Evolutionary conservation across 179 eudicot genomes (phyloP), one percentile per base, ranked within the genome.

Genomic region (Silene vulgaris): DNA sequence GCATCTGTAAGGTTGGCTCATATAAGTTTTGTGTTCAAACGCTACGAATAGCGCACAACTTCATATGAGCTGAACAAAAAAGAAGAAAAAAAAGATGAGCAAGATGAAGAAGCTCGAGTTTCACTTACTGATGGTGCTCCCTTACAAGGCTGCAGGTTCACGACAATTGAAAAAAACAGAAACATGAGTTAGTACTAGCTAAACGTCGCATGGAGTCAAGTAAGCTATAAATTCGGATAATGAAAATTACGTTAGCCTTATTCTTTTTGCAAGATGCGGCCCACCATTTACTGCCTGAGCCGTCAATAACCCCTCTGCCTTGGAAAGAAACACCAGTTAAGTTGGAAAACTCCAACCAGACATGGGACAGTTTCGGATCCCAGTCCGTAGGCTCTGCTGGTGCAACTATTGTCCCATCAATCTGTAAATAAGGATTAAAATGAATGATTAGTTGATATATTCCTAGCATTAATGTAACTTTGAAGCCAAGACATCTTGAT

Each of bases 271-370:
- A 93, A 75, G 98, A 91, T 43, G 95, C 97, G 23, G 88, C 96
- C 98, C 98, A 93, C 98, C 98, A 93, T 84, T 90, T 89, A 82
- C 88, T 88, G 74, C 98, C 98, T 21, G 97, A 91, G 26, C 98
- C 98, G 82, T 93, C 96, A 73, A 93, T 84, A 32, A 93, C 91
- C 29, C 97, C 98, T 28, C 67, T 74, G 26, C 98, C 98, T 76
- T 88, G 90, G 80, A 93, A 91, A 79, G 50, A 9, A 16, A 82
- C 90, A n/a, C 86, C 82, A 4, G 79, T 86, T 65, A 93, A 79
- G 80, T 93, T 88, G 83, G 81, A 85, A 81, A 91, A 93, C 14
- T 77, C 78, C 75, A 93, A 88, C 98, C 98, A 93, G 62, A 26
- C 79, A 68, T 89, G 79, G 17, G 93, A 82, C 43, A 77, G 78